Conservation (phyloP, 345 rosid species). For the Anacardium occidentale region DNA sequence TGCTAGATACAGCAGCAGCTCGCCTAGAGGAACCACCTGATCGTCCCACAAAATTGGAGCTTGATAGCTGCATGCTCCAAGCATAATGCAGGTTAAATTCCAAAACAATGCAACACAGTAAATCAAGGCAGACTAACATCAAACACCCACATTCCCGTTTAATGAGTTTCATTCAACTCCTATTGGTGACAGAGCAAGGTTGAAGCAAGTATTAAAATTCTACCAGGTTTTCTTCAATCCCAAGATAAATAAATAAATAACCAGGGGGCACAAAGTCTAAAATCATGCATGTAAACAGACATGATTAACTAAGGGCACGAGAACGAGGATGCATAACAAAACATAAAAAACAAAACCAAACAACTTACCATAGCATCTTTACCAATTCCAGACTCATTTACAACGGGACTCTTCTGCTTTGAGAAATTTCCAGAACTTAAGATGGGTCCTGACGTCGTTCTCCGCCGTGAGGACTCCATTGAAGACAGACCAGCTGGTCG, state of each 20-base stretch:
- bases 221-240: no score
- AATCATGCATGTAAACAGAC: background rate
- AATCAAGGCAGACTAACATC: background rate
- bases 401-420: conserved; percentile 62
- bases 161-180: background rate
- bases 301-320: background rate
- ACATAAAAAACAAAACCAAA: background rate
- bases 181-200: background rate
- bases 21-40: conserved; percentile 63
- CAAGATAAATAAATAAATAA: no score
- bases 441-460: conserved; percentile 58
- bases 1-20: conserved; percentile 49
- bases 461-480: conserved; percentile 67
- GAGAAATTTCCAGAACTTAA: conserved; percentile 55
- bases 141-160: background rate
- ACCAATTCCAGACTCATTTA: conserved; percentile 46
- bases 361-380: conserved; percentile 59
- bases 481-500: conserved; percentile 44
- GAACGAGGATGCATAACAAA: background rate
- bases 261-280: background rate
- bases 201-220: background rate
- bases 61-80: conserved; percentile 49
- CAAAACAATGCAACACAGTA: background rate
- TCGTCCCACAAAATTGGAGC: conserved; percentile 55
- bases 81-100: conserved; percentile 14